Percentiles rank a stretch among this genome's conserved stretches.
These are phyloP conservation scores for Closterium sp. DNA, from an alignment of 139 green algal genomes.

Conservation along the genomic window DNA sequence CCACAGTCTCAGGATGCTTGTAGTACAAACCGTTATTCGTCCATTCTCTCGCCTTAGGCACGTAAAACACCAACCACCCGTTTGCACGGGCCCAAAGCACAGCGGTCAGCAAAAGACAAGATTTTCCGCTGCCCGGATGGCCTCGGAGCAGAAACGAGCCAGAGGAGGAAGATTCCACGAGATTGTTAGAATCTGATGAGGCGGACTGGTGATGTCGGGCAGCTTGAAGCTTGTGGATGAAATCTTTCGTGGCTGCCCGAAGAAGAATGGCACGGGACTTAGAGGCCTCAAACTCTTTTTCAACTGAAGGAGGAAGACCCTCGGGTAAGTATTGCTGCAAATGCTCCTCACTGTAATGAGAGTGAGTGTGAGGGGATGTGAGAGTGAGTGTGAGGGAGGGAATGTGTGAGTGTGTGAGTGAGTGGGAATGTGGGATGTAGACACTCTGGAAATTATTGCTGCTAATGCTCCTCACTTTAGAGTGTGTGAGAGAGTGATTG, in stretches of 20 bases:
- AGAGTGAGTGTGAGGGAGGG: no score
- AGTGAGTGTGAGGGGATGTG: neutral
- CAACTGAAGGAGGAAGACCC: conserved; percentile 4
- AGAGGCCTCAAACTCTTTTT: conserved; percentile 20
- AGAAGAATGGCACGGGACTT: neutral
- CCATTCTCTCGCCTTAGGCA: conserved; percentile 36
- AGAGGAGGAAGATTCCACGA: neutral
- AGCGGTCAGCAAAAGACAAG: conserved; percentile 6
- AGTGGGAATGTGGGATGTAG: neutral
- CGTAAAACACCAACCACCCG: conserved; percentile 48
- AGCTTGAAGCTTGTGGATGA: conserved; percentile 14
- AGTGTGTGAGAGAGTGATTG: no score
- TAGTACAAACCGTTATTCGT: conserved; percentile 34
- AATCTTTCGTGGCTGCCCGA: conserved; percentile 19
- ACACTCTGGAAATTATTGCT: neutral
- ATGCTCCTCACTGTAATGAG: neutral
- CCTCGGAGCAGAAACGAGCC: conserved; percentile 32
- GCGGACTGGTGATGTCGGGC: neutral
- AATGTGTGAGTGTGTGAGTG: neutral
- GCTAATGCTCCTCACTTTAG: neutral
- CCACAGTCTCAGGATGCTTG: neutral
- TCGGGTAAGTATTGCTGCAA: conserved; percentile 8
- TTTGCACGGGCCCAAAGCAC: conserved; percentile 44
- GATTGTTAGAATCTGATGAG: neutral
- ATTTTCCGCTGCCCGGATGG: conserved; percentile 38